Evolutionary conservation across 805 yeast genomes (phyloP).

Genomic region (Allodekkera sacchari): DNA sequence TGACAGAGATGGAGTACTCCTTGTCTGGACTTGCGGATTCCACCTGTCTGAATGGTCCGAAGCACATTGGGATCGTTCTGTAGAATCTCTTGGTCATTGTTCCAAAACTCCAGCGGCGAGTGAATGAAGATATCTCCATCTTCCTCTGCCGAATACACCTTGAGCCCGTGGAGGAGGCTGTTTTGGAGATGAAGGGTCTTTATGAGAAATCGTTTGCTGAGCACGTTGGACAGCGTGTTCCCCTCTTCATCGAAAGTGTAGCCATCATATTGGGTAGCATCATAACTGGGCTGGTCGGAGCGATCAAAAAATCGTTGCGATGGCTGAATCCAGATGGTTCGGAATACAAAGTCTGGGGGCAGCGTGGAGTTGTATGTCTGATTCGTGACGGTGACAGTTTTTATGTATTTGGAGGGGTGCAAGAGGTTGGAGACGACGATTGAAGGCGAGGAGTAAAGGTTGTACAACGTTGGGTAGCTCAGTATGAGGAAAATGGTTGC

Average conservation of each 20-base stretch:
- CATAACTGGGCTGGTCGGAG: no score
- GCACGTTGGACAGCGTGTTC: conserved; percentile 23
- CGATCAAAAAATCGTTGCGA: no score
- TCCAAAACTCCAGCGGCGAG: conserved; percentile 39
- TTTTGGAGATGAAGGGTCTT: conserved; percentile 29
- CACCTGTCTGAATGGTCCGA: conserved; percentile 30
- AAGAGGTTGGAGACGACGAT: conserved; percentile 6
- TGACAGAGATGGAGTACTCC: conserved; percentile 17
- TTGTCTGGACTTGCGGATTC: conserved; percentile 12
- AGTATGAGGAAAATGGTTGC: conserved; percentile 36
- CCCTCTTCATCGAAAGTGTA: no score
- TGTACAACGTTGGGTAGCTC: conserved; percentile 40
- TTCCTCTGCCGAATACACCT: conserved; percentile 5
- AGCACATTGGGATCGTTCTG: conserved; percentile 26
- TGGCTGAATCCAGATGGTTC: conserved; percentile 30
- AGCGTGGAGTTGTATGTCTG: no score
- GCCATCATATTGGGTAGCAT: no score
- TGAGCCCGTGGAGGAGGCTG: conserved; percentile 19
- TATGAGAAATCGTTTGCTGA: conserved; percentile 29
- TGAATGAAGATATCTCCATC: conserved; percentile 17
- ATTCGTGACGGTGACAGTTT: conserved; percentile 10
- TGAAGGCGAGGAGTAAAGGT: conserved; percentile 23
- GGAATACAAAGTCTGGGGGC: conserved; percentile 19
- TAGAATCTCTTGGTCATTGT: conserved; percentile 22
- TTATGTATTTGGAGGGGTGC: conserved; percentile 8